A percentile compares a stretch with the other conserved stretches of the same genome.
Conservation (phyloP, 176 grass and related monocot species). For the Poa pratensis region DNA sequence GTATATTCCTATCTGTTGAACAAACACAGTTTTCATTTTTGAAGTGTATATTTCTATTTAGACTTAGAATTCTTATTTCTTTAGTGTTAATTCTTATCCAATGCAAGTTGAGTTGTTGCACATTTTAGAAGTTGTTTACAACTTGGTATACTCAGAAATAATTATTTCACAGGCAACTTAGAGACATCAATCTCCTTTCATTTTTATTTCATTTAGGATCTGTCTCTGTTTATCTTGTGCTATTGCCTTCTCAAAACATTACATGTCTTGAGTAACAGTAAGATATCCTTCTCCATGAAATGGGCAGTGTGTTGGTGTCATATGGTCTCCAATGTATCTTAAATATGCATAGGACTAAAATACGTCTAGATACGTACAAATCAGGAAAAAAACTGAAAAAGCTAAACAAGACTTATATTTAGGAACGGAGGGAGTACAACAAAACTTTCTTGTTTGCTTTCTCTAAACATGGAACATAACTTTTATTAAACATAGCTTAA, state of each 20-base stretch:
- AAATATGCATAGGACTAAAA: not conserved
- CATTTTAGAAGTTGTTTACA: slow-evolving; percentile 19
- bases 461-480: not conserved
- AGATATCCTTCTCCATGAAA: not conserved
- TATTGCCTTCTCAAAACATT: slow-evolving; percentile 29
- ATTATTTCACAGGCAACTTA: not conserved
- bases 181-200: slow-evolving; percentile 13
- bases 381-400: too few relatives aligned
- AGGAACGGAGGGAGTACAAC: not conserved
- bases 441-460: not conserved
- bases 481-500: not conserved
- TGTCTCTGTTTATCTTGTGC: slow-evolving; percentile 24
- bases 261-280: not conserved
- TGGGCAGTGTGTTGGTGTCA: not conserved
- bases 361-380: too few relatives aligned
- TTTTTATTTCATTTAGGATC: slow-evolving; percentile 31
- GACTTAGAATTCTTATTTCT: slow-evolving; percentile 4
- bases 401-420: too few relatives aligned
- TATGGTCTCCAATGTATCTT: slow-evolving; percentile 4
- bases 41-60: not conserved
- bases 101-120: not conserved
- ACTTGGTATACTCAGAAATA: not conserved
- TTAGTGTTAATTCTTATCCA: not conserved
- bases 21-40: slow-evolving; percentile 13
- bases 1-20: slow-evolving; percentile 19